These are phyloP conservation scores for Dovyalis caffra DNA, from an alignment of 345 rosid species.

Conservation along the genomic window DNA sequence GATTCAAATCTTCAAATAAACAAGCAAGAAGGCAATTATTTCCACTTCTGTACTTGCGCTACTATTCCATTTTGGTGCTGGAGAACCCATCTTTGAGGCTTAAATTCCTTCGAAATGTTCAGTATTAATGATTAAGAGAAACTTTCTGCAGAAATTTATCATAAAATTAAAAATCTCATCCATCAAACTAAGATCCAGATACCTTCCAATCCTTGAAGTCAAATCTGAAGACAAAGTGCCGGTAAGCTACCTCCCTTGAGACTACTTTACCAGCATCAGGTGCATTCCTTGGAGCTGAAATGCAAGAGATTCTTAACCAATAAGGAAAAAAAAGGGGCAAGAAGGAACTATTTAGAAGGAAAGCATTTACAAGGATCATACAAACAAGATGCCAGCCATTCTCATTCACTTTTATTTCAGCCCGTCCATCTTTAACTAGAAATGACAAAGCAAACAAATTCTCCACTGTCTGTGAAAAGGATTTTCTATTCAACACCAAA, in stretches of 20 bases:
- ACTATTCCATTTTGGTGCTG: not conserved
- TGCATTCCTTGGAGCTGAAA: constrained; percentile 45
- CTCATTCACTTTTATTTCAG: constrained; percentile 31
- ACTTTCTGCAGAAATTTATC: not conserved
- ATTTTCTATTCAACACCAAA: constrained; percentile 40
- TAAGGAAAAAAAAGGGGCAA: not conserved
- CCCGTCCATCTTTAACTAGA: constrained; percentile 52
- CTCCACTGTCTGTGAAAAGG: constrained; percentile 53
- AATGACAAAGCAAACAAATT: constrained; percentile 53
- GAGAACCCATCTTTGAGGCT: not conserved
- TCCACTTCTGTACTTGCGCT: not conserved
- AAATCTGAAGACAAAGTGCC: constrained; percentile 48
- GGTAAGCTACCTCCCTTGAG: constrained; percentile 30
- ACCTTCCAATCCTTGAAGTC: constrained; percentile 53
- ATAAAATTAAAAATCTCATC: not conserved
- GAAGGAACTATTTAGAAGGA: not conserved
- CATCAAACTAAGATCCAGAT: not conserved
- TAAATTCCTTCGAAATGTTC: not conserved
- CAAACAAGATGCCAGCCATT: constrained; percentile 42
- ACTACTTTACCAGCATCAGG: constrained; percentile 36
- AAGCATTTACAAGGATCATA: constrained; percentile 21
- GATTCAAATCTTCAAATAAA: not conserved
- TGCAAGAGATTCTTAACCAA: not conserved
- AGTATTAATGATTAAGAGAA: not conserved
- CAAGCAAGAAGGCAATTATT: not conserved